Evolutionary conservation across 805 yeast genomes (phyloP), one percentile per base, ranked within the genome.

Genomic region (Yarrowia sp.): DNA sequence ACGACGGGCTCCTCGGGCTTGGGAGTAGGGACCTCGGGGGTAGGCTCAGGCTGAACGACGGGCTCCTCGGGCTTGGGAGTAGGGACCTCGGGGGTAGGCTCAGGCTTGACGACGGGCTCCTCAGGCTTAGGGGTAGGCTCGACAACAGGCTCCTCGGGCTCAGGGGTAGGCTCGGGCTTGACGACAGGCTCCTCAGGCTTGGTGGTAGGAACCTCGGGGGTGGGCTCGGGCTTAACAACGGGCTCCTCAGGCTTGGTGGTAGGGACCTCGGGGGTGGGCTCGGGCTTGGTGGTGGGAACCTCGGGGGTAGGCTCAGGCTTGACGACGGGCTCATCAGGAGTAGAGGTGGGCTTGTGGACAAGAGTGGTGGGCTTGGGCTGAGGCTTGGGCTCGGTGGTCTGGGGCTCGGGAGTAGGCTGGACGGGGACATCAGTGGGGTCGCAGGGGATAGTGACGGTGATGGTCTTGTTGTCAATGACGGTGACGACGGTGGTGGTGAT

Each of bases 391-490:
- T 17, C 22, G 9, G 51, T 26, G 24, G 16, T 28, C 51, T 46
- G 22, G 28, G 54, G 54, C 28, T 21, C 38, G 21, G 40, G 56
- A 5, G 40, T 33, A 6, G 56, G 16, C 40, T 33, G 26, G 3
- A 19, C 56, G 3, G 52, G 52, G 12, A 49, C 30, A 9, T 49
- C 56, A 9, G 56, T 49, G 56, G 54, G 54, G 28, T 49, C 56
- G 10, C 56, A 49, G 4, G 56, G 56, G 30, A n/a, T 12, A 16
- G 41, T 33, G 16, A 49, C 6, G 30, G 56, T 49, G 41, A 49
- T n/a, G 30, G 56, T 49, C 40, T 49, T 49, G 56, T 49, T 21
- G 28, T 49, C 41, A 33, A 49, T 49, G 19, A 49, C 41, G 8
- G 56, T 49, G 30, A 22, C 22, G 41, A 49, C 14, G 16, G 30